Evolutionary conservation across 768 basidiomycete genomes (phyloP).

Genomic region (Suillus discolor): DNA sequence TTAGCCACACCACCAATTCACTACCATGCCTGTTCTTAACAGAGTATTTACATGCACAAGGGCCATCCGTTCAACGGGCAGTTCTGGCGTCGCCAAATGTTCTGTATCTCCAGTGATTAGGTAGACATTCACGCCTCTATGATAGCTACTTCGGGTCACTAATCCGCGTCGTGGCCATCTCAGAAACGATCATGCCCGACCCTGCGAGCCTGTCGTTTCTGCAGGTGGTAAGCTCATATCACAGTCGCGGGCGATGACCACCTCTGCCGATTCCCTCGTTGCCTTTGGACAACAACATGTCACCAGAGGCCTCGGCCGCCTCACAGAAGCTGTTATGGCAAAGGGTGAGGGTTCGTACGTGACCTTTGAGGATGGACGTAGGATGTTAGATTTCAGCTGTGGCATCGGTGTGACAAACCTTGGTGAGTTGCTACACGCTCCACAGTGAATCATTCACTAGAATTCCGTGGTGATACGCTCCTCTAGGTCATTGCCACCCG

Average conservation of each 20-base stretch:
- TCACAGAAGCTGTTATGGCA: conserved; percentile 57
- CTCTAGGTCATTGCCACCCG: conserved; percentile 82
- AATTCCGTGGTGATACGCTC: neutral
- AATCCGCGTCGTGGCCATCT: too few relatives aligned
- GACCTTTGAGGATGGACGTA: conserved; percentile 68
- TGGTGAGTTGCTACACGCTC: conserved; percentile 44
- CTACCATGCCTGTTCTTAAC: conserved; percentile 9
- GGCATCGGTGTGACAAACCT: conserved; percentile 89
- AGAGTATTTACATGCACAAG: conserved; percentile 6
- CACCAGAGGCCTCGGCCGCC: conserved; percentile 44
- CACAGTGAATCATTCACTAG: neutral
- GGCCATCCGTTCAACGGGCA: conserved; percentile 5
- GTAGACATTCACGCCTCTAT: neutral
- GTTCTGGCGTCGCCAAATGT: neutral
- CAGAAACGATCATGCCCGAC: neutral
- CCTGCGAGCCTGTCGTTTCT: neutral
- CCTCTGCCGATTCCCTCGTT: conserved; percentile 27
- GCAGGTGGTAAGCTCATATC: neutral
- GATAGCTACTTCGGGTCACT: neutral
- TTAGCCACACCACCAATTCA: neutral
- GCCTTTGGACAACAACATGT: conserved; percentile 46
- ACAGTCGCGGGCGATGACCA: conserved; percentile 22
- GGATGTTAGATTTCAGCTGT: conserved; percentile 81
- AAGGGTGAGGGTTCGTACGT: conserved; percentile 78
- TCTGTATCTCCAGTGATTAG: neutral